A percentile compares a stretch with the other conserved stretches of the same genome.
These are phyloP conservation scores for Liquidambar formosana DNA, from an alignment of 164 flowering plant species.

Conservation along the genomic window DNA sequence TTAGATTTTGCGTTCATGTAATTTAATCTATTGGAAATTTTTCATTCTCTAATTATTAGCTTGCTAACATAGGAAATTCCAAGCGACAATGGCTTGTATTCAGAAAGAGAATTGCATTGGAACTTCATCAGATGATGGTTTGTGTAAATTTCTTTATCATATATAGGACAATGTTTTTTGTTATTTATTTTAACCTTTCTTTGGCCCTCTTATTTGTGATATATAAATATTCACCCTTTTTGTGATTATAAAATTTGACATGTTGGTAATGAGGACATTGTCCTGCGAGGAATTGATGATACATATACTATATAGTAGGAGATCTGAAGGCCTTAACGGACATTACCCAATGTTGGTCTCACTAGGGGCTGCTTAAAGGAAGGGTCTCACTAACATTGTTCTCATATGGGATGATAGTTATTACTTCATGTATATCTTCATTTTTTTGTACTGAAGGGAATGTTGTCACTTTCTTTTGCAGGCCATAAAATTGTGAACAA, in stretches of 20 bases:
- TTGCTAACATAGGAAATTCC: slow-evolving; percentile 46
- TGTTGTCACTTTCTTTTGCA: slow-evolving; percentile 9
- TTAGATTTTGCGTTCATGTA: not conserved
- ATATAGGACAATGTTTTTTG: not conserved
- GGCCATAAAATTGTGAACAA: slow-evolving; percentile 17
- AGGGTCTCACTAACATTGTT: not conserved
- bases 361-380: no score
- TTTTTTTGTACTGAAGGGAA: not conserved
- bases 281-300: no score
- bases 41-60: not conserved
- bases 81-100: slow-evolving; percentile 20
- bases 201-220: no score
- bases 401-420: not conserved
- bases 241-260: no score
- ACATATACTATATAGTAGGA: no score
- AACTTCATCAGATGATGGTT: slow-evolving; percentile 24
- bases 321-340: no score
- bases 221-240: no score
- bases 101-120: slow-evolving; percentile 19
- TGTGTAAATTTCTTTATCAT: not conserved
- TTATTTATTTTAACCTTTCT: no score
- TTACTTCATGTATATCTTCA: no score
- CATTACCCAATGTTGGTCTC: no score
- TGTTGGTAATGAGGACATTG: no score
- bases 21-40: not conserved